Evolutionary conservation across 2,329 filamentous ascomycete genomes (phyloP).

Genomic region (Xylaria sp.): DNA sequence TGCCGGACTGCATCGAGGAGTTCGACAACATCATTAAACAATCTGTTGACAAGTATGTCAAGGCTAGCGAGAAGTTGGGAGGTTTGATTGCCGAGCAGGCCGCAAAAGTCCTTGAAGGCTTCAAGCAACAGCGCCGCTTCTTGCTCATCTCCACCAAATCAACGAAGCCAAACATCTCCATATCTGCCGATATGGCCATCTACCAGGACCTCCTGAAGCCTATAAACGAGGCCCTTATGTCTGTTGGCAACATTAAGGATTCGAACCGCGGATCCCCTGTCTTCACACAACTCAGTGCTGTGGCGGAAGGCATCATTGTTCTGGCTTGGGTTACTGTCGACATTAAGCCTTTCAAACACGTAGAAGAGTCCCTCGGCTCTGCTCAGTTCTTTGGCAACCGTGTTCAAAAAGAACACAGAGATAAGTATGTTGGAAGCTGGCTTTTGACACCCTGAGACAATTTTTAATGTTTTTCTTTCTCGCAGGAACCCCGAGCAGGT

Average conservation of each 20-base stretch:
- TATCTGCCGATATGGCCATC: slow-evolving; percentile 50
- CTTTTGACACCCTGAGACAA: too few relatives aligned
- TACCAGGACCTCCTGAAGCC: slow-evolving; percentile 79
- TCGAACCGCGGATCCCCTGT: slow-evolving; percentile 68
- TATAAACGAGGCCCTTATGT: slow-evolving; percentile 74
- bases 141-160: slow-evolving; percentile 83
- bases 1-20: slow-evolving; percentile 77
- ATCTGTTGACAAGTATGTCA: slow-evolving; percentile 72
- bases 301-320: slow-evolving; percentile 83
- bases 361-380: slow-evolving; percentile 74
- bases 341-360: slow-evolving; percentile 74
- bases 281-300: slow-evolving; percentile 78
- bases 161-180: slow-evolving; percentile 74
- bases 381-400: slow-evolving; percentile 94
- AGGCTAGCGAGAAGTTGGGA: slow-evolving; percentile 71
- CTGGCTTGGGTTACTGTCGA: slow-evolving; percentile 88
- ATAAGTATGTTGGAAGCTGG: slow-evolving; percentile 37
- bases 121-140: slow-evolving; percentile 81
- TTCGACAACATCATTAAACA: slow-evolving; percentile 75
- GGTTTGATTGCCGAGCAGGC: slow-evolving; percentile 73
- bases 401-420: slow-evolving; percentile 86
- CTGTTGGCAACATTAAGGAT: slow-evolving; percentile 76
- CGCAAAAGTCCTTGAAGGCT: slow-evolving; percentile 55
- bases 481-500: slow-evolving; percentile 63
- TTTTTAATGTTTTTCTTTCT: background rate